Percentiles rank a stretch among this genome's conserved stretches.
These are phyloP conservation scores for Neofusicoccum sp. DNA, from an alignment of 2,329 filamentous ascomycete genomes.

Conservation along the genomic window DNA sequence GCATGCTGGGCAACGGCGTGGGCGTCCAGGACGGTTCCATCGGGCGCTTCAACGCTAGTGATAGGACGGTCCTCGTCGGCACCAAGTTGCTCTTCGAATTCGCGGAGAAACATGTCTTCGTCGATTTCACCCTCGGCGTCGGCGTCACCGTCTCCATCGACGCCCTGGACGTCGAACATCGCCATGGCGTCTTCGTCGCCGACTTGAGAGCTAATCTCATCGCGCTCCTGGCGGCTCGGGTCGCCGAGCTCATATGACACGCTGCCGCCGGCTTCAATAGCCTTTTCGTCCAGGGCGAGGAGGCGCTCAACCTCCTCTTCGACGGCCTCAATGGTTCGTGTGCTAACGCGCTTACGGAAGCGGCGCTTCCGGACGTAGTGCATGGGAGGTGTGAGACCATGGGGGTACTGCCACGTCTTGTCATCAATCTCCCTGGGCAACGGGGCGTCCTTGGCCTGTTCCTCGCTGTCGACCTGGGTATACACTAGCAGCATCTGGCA, in stretches of 20 bases:
- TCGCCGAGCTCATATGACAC: constrained; percentile 60
- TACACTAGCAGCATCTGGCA: constrained; percentile 87
- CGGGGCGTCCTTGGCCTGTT: constrained; percentile 53
- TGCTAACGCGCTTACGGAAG: constrained; percentile 80
- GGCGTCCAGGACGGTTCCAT: constrained; percentile 29
- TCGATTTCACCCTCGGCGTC: constrained; percentile 33
- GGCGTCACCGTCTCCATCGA: not conserved
- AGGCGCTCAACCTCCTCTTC: constrained; percentile 78
- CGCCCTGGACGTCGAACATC: constrained; percentile 1
- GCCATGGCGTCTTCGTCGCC: constrained; percentile 37
- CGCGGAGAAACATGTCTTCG: constrained; percentile 38
- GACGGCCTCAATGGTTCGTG: constrained; percentile 82
- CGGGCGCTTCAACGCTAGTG: constrained; percentile 24
- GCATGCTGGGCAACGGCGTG: constrained; percentile 43
- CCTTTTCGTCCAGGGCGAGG: constrained; percentile 65
- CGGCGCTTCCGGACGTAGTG: constrained; percentile 80
- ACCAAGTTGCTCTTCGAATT: constrained; percentile 37
- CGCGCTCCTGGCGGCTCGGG: constrained; percentile 30
- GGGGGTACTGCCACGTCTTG: constrained; percentile 72
- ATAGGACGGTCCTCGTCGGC: constrained; percentile 33
- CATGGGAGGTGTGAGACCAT: constrained; percentile 87
- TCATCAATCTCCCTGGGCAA: constrained; percentile 73
- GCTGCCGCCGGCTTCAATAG: constrained; percentile 57
- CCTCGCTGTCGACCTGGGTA: constrained; percentile 63
- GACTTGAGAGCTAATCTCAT: constrained; percentile 16